phyloP scores from a whole-genome alignment of 768 basidiomycete species.

The Phylloporus rhodoxanthus region DNA sequence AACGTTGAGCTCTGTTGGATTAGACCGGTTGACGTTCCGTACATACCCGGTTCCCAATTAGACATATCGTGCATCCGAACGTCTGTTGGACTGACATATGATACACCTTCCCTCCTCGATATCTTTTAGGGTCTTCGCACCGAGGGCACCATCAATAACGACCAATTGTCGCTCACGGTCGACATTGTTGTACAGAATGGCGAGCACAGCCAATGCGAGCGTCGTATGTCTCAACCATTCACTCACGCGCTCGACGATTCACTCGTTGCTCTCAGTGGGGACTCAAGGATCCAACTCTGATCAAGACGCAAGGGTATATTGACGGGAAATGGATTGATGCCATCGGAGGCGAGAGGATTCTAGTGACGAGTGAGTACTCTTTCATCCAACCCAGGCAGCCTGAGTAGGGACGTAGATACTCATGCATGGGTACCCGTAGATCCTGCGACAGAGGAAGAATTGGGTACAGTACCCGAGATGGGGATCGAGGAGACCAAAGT shows the following conservation, averaged over 20 bases:
- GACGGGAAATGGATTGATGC: slow-evolving; percentile 84
- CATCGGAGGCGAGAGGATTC: slow-evolving; percentile 63
- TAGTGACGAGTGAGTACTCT: slow-evolving; percentile 61
- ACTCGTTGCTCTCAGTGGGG: slow-evolving; percentile 44
- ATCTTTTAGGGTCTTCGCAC: slow-evolving; percentile 18
- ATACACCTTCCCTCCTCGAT: slow-evolving; percentile 12
- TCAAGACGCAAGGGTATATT: slow-evolving; percentile 74
- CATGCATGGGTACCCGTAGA: slow-evolving; percentile 41
- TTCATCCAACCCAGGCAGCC: background rate
- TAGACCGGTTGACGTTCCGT: background rate
- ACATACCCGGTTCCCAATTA: background rate
- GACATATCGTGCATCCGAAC: too few species aligned
- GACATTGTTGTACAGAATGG: slow-evolving; percentile 42
- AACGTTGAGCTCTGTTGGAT: slow-evolving; percentile 14
- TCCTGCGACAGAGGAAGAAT: slow-evolving; percentile 77
- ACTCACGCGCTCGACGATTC: background rate
- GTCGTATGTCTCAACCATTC: slow-evolving; percentile 28
- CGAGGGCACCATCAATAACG: slow-evolving; percentile 8
- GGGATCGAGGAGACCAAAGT: slow-evolving; percentile 73
- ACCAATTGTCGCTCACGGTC: slow-evolving; percentile 4
- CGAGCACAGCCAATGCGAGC: slow-evolving; percentile 37
- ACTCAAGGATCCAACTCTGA: slow-evolving; percentile 69
- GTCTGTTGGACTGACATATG: slow-evolving; percentile 6
- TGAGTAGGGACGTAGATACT: background rate
- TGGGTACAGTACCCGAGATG: slow-evolving; percentile 90